phyloP scores from a whole-genome alignment of 768 basidiomycete genomes.

The Hygrophoropsis aurantiaca region DNA sequence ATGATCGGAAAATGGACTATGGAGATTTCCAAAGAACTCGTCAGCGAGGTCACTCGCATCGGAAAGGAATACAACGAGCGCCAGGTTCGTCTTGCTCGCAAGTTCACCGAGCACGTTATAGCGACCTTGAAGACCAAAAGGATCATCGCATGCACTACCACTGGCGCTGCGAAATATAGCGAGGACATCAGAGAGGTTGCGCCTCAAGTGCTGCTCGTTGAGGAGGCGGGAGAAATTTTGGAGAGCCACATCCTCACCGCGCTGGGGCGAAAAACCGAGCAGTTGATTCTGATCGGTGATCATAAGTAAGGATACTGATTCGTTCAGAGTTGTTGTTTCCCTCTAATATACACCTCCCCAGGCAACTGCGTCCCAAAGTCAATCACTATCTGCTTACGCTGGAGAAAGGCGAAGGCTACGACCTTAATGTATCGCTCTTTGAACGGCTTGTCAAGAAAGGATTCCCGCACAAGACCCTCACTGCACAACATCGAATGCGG shows the following conservation, averaged over 20 bases:
- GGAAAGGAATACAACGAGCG: conserved; percentile 40
- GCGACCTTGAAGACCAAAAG: conserved; percentile 43
- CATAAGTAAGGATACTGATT: conserved; percentile 55
- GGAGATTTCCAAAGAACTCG: conserved; percentile 33
- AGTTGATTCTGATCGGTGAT: conserved; percentile 69
- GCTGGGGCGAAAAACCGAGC: conserved; percentile 42
- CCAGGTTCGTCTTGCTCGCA: conserved; percentile 36
- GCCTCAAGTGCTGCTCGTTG: conserved; percentile 60
- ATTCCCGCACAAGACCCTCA: conserved; percentile 60
- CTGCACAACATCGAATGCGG: conserved; percentile 69
- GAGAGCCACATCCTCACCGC: conserved; percentile 68
- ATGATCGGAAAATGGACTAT: conserved; percentile 33
- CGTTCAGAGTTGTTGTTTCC: not conserved
- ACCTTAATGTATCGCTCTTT: conserved; percentile 67
- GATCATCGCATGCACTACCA: conserved; percentile 69
- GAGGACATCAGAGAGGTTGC: conserved; percentile 43
- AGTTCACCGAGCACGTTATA: conserved; percentile 32
- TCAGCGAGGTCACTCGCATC: conserved; percentile 31
- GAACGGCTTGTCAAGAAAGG: conserved; percentile 63
- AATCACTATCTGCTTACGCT: conserved; percentile 64
- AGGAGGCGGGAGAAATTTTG: conserved; percentile 73
- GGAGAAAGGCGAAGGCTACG: conserved; percentile 66
- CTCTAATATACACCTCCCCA: conserved; percentile 19
- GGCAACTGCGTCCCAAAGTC: conserved; percentile 73
- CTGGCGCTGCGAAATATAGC: conserved; percentile 63